A percentile compares a stretch with the other conserved stretches of the same genome.
phyloP scores from a whole-genome alignment of 2,329 filamentous ascomycete genomes.

The Myotisia sp. region DNA sequence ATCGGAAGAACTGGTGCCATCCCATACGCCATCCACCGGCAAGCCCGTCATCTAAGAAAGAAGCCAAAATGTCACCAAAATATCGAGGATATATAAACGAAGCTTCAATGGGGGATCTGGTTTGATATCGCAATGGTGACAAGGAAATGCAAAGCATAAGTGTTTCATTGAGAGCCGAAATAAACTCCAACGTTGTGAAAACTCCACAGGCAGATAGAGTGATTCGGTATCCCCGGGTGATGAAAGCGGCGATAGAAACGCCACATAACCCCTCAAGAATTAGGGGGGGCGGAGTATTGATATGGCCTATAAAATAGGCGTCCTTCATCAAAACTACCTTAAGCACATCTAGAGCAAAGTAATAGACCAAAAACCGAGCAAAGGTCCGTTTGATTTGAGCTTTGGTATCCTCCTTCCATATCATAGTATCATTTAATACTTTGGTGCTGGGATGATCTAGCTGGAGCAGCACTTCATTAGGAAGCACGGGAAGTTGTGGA shows the following conservation, averaged over 20 bases:
- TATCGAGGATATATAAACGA: constrained; percentile 48
- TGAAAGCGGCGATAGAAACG: constrained; percentile 26
- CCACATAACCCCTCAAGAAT: constrained; percentile 27
- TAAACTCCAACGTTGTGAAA: constrained; percentile 44
- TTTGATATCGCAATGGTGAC: constrained; percentile 39
- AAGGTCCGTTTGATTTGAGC: constrained; percentile 34
- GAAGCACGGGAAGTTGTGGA: constrained; percentile 29
- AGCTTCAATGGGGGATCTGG: constrained; percentile 46
- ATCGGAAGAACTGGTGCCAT: constrained; percentile 87
- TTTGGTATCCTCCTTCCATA: constrained; percentile 1
- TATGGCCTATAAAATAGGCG: constrained; percentile 55
- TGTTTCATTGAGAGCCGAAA: constrained; percentile 49
- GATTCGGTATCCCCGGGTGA: constrained; percentile 44
- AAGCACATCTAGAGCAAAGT: constrained; percentile 54
- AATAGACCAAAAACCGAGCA: constrained; percentile 39
- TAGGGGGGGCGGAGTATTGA: constrained; percentile 34
- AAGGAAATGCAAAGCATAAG: constrained; percentile 40
- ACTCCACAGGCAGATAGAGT: constrained; percentile 43
- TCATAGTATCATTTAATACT: background rate
- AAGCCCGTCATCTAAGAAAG: constrained; percentile 48
- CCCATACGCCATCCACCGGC: constrained; percentile 69
- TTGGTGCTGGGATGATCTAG: constrained; percentile 12
- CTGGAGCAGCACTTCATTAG: constrained; percentile 17
- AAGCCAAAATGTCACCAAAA: constrained; percentile 37
- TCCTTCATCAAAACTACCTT: constrained; percentile 59